Evolutionary conservation across 2,329 filamentous ascomycete genomes (phyloP), one percentile per base, ranked within the genome.

Genomic region (Cercospora citrullina): DNA sequence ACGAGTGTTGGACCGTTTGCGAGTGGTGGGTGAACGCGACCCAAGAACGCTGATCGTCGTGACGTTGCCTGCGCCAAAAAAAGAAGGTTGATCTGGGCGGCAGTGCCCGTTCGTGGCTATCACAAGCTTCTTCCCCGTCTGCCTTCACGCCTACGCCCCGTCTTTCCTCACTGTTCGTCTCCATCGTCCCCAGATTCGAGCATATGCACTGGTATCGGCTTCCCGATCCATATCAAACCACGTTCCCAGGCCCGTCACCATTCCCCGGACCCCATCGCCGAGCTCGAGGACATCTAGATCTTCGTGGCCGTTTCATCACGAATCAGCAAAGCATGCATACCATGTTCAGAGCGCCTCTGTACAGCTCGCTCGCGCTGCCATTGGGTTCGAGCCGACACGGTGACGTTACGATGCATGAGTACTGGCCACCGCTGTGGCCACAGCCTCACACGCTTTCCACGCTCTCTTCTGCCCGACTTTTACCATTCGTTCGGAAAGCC

Each of bases 301-400:
- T 48, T 51, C 60, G 60, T 63, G 60, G 42, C 60, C 28, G 14
- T 63, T 48, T 53, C 60, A 53, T 51, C 60, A 63, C 60, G 28
- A 33, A 30, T 51, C 60, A 51, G 23, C 16, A 51, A 51, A 30
- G 28, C 60, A 63, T 51, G 60, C 60, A 63, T 53, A 63, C 60
- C 42, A 63, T 63, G 39, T 48, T n/a, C 21, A 28, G 5, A 45
- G 39, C 59, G 39, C 33, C 42, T 61, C 36, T 18, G 26, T 14
- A 63, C 39, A 42, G 18, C n/a, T 42, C 23, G 39, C 36, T 28
- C 42, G 45, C 18, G 39, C 39, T 63, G 60, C 60, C 60, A 33
- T 63, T 63, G 42, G 60, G 42, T 51, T 53, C 31, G 23, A 21
- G 26, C 26, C n/a, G 42, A 31, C 14, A 28, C 55, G 16, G 60